Evolutionary conservation across 2,329 filamentous ascomycete genomes (phyloP).

Genomic region (Aspergillus ochraceus): DNA sequence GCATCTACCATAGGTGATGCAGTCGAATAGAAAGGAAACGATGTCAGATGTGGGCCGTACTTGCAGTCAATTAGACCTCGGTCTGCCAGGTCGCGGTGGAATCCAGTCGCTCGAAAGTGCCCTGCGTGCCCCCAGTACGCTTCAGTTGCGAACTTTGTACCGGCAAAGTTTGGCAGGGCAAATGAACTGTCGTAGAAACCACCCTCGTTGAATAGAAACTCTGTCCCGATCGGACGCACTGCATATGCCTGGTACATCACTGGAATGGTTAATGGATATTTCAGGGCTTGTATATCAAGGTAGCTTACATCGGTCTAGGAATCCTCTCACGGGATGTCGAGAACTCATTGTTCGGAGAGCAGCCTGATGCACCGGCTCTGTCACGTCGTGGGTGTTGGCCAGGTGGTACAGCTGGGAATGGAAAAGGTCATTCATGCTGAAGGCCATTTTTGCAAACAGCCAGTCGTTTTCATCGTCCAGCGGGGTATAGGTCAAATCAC

Average conservation of each 20-base stretch:
- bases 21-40: background rate
- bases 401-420: slow-evolving; percentile 1
- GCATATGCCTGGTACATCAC: slow-evolving; percentile 4
- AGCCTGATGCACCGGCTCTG: background rate
- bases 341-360: background rate
- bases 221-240: background rate
- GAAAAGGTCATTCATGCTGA: slow-evolving; percentile 1
- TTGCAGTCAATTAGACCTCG: background rate
- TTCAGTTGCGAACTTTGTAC: background rate
- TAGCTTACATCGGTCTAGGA: background rate
- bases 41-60: background rate
- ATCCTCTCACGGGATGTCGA: background rate
- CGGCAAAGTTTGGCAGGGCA: background rate
- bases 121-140: slow-evolving; percentile 1
- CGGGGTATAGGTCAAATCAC: background rate
- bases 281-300: background rate
- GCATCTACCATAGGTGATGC: background rate
- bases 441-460: slow-evolving; percentile 1
- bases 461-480: slow-evolving; percentile 1
- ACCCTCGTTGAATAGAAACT: slow-evolving; percentile 1
- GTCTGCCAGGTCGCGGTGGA: background rate
- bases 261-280: background rate
- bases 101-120: background rate
- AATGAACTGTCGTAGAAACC: slow-evolving; percentile 1
- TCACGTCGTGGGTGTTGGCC: background rate